Conservation (phyloP, 2,329 filamentous ascomycete species). For the Cytospora mali region DNA sequence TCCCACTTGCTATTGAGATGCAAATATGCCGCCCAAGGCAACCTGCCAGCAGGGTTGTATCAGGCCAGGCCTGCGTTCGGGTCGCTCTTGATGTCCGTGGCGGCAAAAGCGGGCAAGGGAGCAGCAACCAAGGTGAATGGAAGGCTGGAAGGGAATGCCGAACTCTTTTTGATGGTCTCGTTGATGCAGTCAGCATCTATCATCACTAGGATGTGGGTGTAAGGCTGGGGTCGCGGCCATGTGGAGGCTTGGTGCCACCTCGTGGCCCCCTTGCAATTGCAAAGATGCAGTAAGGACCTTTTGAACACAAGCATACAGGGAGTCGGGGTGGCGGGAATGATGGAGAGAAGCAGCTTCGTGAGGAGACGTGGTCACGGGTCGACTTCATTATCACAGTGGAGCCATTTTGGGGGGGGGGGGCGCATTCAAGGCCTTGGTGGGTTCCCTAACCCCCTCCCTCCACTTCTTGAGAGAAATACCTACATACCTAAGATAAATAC, state of each 20-base stretch:
- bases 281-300: constrained; percentile 1
- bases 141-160: neutral
- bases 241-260: constrained; percentile 11
- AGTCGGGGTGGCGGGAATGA: neutral
- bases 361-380: neutral
- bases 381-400: neutral
- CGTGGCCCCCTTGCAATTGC: constrained; percentile 19
- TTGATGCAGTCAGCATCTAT: constrained; percentile 6
- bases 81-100: neutral
- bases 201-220: neutral
- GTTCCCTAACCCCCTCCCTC: too few species aligned
- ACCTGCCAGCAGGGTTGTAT: neutral
- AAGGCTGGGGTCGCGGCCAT: constrained; percentile 8
- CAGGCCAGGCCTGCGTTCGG: neutral
- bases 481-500: too few species aligned
- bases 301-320: neutral
- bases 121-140: neutral
- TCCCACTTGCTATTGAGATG: neutral
- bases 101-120: neutral
- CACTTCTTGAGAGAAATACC: too few species aligned
- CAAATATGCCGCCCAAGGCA: neutral
- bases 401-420: too few species aligned
- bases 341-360: neutral
- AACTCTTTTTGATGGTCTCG: neutral
- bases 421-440: too few species aligned